phyloP scores from a whole-genome alignment of 352 stramenopile genomes.

The Pythium vanterpoolii region DNA sequence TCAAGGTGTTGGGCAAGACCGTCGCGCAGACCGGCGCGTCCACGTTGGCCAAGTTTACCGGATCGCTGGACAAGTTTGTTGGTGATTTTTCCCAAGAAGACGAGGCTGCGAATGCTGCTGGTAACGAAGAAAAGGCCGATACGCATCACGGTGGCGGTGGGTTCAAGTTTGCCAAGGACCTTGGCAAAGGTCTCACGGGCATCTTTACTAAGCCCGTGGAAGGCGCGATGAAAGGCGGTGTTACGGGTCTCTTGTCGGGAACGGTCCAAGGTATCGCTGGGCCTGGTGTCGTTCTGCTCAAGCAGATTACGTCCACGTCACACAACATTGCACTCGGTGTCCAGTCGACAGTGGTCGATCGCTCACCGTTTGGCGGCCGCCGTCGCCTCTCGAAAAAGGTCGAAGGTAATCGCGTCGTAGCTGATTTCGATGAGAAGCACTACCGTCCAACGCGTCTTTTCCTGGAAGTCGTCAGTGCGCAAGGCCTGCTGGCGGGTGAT shows the following conservation, averaged over 20 bases:
- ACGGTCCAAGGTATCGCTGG: constrained; percentile 78
- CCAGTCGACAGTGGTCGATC: constrained; percentile 78
- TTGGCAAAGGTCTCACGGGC: constrained; percentile 79
- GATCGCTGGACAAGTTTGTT: constrained; percentile 84
- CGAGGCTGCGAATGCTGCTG: constrained; percentile 10
- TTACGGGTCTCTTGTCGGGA: constrained; percentile 73
- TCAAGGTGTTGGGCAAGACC: constrained; percentile 85
- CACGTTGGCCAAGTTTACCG: constrained; percentile 79
- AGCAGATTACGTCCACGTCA: constrained; percentile 80
- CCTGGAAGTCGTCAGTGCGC: constrained; percentile 70
- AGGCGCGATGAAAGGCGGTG: constrained; percentile 71
- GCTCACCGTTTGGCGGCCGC: constrained; percentile 69
- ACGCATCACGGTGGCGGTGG: constrained; percentile 38
- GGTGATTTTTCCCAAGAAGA: constrained; percentile 70
- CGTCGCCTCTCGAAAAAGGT: constrained; percentile 70
- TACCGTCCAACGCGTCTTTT: constrained; percentile 58
- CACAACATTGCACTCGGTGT: constrained; percentile 76
- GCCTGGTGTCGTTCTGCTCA: constrained; percentile 78
- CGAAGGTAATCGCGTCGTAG: constrained; percentile 57
- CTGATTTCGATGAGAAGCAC: constrained; percentile 58
- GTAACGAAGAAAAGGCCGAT: constrained; percentile 24
- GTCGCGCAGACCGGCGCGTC: constrained; percentile 76
- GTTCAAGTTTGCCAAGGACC: constrained; percentile 83
- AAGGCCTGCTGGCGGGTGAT: constrained; percentile 64
- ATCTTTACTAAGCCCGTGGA: constrained; percentile 88